Conservation (phyloP, 2,329 filamentous ascomycete species). For the Talaromyces sp. region DNA sequence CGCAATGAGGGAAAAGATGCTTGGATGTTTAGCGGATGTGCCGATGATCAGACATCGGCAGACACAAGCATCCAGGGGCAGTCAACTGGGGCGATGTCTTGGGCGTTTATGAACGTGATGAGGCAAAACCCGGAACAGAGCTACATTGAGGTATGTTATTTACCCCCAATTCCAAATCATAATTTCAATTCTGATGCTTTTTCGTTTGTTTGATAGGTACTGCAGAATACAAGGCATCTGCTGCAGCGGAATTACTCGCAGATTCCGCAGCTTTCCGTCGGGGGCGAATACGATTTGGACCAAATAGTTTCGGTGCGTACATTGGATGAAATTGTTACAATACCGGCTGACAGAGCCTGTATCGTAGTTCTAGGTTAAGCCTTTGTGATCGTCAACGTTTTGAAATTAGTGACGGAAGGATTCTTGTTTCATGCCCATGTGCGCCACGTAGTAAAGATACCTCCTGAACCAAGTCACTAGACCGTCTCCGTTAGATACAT, state of each 20-base stretch:
- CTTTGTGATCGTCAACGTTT: not conserved
- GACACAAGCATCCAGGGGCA: conserved; percentile 42
- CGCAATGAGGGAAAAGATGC: conserved; percentile 42
- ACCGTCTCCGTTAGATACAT: not conserved
- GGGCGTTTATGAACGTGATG: conserved; percentile 11
- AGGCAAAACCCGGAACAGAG: conserved; percentile 7
- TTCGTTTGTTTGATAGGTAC: conserved; percentile 14
- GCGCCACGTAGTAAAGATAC: not conserved
- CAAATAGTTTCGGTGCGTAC: conserved; percentile 8
- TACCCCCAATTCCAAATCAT: not conserved
- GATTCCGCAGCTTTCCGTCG: conserved; percentile 22
- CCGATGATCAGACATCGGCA: conserved; percentile 47
- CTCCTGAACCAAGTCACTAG: not conserved
- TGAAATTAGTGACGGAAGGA: not conserved
- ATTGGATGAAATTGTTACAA: not conserved
- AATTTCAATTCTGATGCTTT: conserved; percentile 10
- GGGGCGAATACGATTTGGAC: conserved; percentile 5
- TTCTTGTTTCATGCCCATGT: not conserved
- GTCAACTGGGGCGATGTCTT: conserved; percentile 17
- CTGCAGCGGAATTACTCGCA: conserved; percentile 22
- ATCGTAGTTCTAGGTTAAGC: not conserved
- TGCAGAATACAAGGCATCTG: conserved; percentile 22
- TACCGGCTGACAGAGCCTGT: not conserved
- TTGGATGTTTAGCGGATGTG: conserved; percentile 47
- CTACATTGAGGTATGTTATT: conserved; percentile 6